Evolutionary conservation across 805 yeast species (phyloP), one percentile per base, ranked within the genome.

Genomic region (Yarrowia sp.): DNA sequence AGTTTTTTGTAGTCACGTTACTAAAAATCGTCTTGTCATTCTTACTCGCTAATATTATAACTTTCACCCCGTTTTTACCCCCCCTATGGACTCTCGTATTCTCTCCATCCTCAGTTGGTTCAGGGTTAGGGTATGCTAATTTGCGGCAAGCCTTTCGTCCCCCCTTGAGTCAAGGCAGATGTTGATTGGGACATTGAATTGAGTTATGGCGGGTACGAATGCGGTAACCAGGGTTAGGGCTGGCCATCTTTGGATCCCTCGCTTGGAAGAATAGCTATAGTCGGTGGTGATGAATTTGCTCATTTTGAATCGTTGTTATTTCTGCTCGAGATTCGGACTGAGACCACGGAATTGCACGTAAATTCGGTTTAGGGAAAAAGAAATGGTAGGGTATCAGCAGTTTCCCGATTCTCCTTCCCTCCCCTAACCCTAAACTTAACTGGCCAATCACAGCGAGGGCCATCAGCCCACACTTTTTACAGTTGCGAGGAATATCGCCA

Each of bases 401-500:
- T 48, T 8, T 35, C 16, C 36, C 52, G 3, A 48, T 48, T 26
- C 10, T 8, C 7, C 11, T 2, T 5, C 4, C 1, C n/a, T 56
- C 15, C 65, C 65, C 65, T 45, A 59, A 59, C 65, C 65, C 65
- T 45, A 41, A 45, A 45, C 41, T 36, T 26, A 22, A 10, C 52
- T 45, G 65, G 41, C 65, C 65, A 59, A 59, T 59, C 65, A 59
- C 48, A 45, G 52, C 52, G 8, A 7, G 7, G 43, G 14, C 8
- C 65, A 59, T 59, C 65, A 59, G 65, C 26, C 65, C 65, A 59
- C 65, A 43, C 65, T 59, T 59, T 56, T 59, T 59, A 59, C 65
- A 59, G 65, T 59, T 59, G 65, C 52, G 65, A 58, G 50, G 49
- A 52, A 43, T 58, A 58, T 42, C 64, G 40, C 64, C 45, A 55